Evolutionary conservation across 371 early-diverging fungal genomes (phyloP).

Genomic region (Rhizopus arrhizus): DNA sequence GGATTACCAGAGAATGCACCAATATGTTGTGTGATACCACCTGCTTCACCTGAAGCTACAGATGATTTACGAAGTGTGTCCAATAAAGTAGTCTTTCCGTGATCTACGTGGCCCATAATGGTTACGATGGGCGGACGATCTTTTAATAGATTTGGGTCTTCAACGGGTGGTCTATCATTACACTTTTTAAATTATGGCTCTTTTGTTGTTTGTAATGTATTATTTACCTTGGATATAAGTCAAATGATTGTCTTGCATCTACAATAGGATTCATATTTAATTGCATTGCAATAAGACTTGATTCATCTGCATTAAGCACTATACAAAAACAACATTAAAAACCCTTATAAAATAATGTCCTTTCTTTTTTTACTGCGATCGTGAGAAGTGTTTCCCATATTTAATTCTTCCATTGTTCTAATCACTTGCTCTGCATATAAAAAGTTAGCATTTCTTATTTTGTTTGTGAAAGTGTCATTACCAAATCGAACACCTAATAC

Average conservation of each 20-base stretch:
- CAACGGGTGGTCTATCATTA: constrained; percentile 57
- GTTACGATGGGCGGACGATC: constrained; percentile 91
- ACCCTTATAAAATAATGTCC: neutral
- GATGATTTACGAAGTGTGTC: constrained; percentile 91
- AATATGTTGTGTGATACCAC: constrained; percentile 98
- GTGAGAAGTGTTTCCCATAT: constrained; percentile 75
- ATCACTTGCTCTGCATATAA: constrained; percentile 58
- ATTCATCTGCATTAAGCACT: constrained; percentile 84
- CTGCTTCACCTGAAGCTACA: constrained; percentile 92
- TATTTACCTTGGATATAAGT: constrained; percentile 61
- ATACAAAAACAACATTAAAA: neutral
- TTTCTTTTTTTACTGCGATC: constrained; percentile 55
- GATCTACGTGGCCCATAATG: constrained; percentile 98
- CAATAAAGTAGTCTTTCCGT: constrained; percentile 96
- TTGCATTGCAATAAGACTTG: constrained; percentile 84
- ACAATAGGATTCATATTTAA: constrained; percentile 85
- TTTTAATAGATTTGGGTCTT: constrained; percentile 71
- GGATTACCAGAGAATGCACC: constrained; percentile 90
- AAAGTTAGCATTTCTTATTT: constrained; percentile 2
- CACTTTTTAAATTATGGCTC: neutral
- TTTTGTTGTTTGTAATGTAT: neutral
- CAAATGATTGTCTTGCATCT: constrained; percentile 55
- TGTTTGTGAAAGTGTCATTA: constrained; percentile 16
- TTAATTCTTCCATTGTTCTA: constrained; percentile 70
- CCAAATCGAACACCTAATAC: constrained; percentile 76